Evolutionary conservation across 2,329 filamentous ascomycete species (phyloP).

Genomic region (Massarina eburnea): DNA sequence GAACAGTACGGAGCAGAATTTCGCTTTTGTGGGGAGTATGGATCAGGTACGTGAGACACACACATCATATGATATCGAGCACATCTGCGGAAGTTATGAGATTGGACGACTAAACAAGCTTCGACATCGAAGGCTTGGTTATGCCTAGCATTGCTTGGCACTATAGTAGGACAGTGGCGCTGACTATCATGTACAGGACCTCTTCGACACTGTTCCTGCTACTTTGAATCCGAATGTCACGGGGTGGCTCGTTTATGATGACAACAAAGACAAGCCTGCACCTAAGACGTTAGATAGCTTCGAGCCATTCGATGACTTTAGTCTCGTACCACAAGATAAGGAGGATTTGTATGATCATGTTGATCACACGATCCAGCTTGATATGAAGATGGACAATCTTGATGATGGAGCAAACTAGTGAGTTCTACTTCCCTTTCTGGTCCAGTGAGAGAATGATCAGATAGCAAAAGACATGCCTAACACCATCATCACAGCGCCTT

Average conservation of each 20-base stretch:
- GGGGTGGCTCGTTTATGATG: constrained; percentile 59
- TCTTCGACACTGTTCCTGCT: constrained; percentile 68
- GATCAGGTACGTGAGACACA: constrained; percentile 39
- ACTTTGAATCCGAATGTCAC: constrained; percentile 67
- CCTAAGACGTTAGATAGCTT: constrained; percentile 63
- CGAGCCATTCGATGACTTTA: constrained; percentile 72
- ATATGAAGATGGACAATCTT: constrained; percentile 65
- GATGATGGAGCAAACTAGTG: constrained; percentile 68
- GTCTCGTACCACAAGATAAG: constrained; percentile 68
- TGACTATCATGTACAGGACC: constrained; percentile 33
- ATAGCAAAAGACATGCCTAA: background rate
- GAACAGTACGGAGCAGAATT: constrained; percentile 55
- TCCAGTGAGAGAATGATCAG: background rate
- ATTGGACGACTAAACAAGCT: background rate
- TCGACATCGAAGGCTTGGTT: background rate
- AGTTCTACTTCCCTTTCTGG: constrained; percentile 18
- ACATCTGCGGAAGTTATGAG: no score
- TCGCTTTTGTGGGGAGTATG: constrained; percentile 61
- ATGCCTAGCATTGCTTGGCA: background rate
- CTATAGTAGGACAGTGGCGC: constrained; percentile 1
- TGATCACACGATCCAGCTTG: constrained; percentile 63
- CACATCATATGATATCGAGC: no score
- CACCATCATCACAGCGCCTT: constrained; percentile 40
- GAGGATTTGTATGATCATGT: constrained; percentile 62
- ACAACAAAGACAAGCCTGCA: constrained; percentile 47